Percentiles rank a stretch among this genome's conserved stretches.
These are phyloP conservation scores for Lasiosphaeria ovina DNA, from an alignment of 495 filamentous ascomycete species.

Conservation along the genomic window DNA sequence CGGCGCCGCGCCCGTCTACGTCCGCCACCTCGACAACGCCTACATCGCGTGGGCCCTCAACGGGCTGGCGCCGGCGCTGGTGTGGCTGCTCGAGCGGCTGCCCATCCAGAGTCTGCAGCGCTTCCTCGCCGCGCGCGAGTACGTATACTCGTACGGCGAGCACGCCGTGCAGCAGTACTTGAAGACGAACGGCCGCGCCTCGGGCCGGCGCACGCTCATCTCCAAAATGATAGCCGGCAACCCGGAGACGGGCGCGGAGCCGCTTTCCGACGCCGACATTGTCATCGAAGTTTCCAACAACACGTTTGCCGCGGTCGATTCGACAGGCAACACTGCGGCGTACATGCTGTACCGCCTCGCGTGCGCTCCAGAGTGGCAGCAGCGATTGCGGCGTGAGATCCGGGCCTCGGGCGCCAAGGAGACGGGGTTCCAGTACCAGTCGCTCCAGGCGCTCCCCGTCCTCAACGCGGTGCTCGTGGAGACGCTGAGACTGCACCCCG, in stretches of 20 bases:
- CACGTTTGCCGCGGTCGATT: constrained; percentile 25
- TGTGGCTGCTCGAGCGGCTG: constrained; percentile 3
- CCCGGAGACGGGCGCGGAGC: constrained; percentile 14
- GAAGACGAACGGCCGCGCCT: constrained; percentile 11
- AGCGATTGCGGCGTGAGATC: constrained; percentile 18
- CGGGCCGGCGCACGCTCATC: constrained; percentile 14
- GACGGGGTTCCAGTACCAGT: background rate
- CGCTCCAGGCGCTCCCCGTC: constrained; percentile 7
- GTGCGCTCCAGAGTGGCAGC: constrained; percentile 23
- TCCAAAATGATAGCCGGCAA: constrained; percentile 24
- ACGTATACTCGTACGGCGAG: constrained; percentile 17
- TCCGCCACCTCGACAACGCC: constrained; percentile 14
- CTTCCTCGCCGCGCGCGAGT: constrained; percentile 8
- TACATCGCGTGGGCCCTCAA: background rate
- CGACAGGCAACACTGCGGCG: constrained; percentile 23
- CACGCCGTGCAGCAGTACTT: constrained; percentile 20
- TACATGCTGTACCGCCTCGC: constrained; percentile 26
- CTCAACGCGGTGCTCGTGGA: constrained; percentile 12
- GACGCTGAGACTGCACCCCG: constrained; percentile 14
- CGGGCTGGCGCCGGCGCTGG: background rate
- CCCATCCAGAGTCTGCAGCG: constrained; percentile 8
- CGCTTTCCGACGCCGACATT: constrained; percentile 23
- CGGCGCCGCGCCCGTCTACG: constrained; percentile 6
- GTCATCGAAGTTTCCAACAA: constrained; percentile 25
- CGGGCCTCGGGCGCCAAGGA: background rate